phyloP scores from a whole-genome alignment of 2,329 filamentous ascomycete genomes.

The Botryotinia convoluta region DNA sequence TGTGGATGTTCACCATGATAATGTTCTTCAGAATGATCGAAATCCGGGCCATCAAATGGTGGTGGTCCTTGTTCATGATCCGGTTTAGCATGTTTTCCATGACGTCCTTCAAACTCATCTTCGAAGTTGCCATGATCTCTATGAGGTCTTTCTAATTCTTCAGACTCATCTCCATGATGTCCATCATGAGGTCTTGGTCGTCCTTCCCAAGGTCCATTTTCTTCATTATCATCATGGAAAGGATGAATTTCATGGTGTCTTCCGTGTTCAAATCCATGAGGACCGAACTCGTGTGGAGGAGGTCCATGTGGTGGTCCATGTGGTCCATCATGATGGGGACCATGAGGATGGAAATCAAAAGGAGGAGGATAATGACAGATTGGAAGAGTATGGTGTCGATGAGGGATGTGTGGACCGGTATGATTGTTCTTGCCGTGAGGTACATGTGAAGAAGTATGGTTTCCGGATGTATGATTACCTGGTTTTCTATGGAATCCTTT shows the following conservation, averaged over 20 bases:
- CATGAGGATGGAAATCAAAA: constrained; percentile 15
- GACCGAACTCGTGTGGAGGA: constrained; percentile 2
- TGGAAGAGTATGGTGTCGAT: constrained; percentile 28
- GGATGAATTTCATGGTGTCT: neutral
- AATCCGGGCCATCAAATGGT: neutral
- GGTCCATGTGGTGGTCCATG: constrained; percentile 16
- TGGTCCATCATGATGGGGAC: constrained; percentile 15
- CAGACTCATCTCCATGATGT: constrained; percentile 1
- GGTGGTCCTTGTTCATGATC: neutral
- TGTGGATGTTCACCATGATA: no score
- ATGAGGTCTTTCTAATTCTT: neutral
- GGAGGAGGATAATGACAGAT: constrained; percentile 33
- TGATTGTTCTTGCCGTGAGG: constrained; percentile 27
- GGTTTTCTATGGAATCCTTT: constrained; percentile 8
- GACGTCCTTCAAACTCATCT: neutral
- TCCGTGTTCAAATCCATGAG: constrained; percentile 18
- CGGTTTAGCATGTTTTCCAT: neutral
- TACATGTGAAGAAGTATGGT: constrained; percentile 24
- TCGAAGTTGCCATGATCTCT: neutral
- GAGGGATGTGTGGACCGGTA: constrained; percentile 33
- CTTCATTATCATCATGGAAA: constrained; percentile 2
- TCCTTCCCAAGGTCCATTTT: neutral
- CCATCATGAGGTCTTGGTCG: neutral
- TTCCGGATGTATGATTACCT: constrained; percentile 21
- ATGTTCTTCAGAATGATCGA: no score